Conservation (phyloP, 495 filamentous ascomycete genomes). For the Trichoderma virens region DNA sequence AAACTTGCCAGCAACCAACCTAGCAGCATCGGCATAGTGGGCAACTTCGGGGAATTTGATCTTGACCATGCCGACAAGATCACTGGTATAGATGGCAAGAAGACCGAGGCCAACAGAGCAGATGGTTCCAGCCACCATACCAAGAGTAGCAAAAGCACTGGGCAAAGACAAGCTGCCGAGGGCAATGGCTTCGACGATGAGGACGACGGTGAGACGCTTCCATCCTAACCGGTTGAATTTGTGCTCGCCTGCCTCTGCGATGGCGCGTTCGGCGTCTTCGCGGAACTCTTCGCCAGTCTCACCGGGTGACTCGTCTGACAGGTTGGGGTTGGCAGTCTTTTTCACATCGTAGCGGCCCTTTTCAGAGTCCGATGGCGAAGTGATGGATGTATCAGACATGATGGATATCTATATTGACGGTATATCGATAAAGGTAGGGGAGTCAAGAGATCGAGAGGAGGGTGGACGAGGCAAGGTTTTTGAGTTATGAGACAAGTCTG, state of each 20-base stretch:
- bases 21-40: constrained; percentile 64
- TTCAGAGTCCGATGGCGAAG: background rate
- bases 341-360: background rate
- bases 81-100: constrained; percentile 68
- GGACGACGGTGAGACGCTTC: constrained; percentile 46
- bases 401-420: background rate
- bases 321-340: background rate
- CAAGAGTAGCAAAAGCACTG: constrained; percentile 53
- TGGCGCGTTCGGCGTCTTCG: constrained; percentile 29
- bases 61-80: constrained; percentile 73
- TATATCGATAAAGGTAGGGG: background rate
- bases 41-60: constrained; percentile 60
- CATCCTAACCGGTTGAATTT: constrained; percentile 39
- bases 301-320: background rate
- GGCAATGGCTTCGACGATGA: constrained; percentile 68
- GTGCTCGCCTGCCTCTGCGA: constrained; percentile 27
- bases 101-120: constrained; percentile 54
- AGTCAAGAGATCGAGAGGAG: no score
- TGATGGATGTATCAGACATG: background rate
- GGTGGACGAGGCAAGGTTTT: no score
- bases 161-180: constrained; percentile 63
- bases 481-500: background rate
- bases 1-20: constrained; percentile 53
- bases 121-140: constrained; percentile 51
- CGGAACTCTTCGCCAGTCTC: constrained; percentile 2